Conservation (phyloP, 495 filamentous ascomycete species). For the Aspergillus biplanus region DNA sequence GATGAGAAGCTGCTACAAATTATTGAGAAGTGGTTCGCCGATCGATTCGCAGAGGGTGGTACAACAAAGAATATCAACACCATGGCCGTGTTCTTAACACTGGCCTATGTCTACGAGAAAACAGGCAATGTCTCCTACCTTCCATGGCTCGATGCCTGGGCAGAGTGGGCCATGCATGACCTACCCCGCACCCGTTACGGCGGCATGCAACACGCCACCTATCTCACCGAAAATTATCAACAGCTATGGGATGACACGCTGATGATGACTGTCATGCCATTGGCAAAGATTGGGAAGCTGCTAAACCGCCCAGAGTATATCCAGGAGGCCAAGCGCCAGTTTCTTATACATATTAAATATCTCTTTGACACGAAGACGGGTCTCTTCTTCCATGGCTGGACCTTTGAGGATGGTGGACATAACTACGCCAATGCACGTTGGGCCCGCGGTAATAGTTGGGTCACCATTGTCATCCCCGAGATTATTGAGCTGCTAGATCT, state of each 20-base stretch:
- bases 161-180: constrained; percentile 75
- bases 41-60: constrained; percentile 65
- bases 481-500: constrained; percentile 69
- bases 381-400: constrained; percentile 76
- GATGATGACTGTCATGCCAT: constrained; percentile 79
- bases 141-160: constrained; percentile 74
- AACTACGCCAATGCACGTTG: constrained; percentile 72
- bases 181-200: constrained; percentile 68
- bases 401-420: constrained; percentile 66
- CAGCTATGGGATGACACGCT: constrained; percentile 81
- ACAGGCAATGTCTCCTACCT: constrained; percentile 63
- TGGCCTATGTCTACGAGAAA: constrained; percentile 72
- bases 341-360: constrained; percentile 72
- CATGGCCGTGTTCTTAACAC: constrained; percentile 71
- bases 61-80: constrained; percentile 85
- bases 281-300: constrained; percentile 73
- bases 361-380: constrained; percentile 69
- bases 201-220: constrained; percentile 76
- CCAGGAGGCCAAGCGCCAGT: constrained; percentile 74
- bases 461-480: constrained; percentile 76
- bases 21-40: constrained; percentile 70
- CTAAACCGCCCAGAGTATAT: constrained; percentile 67
- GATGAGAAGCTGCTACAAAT: constrained; percentile 52
- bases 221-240: constrained; percentile 63
- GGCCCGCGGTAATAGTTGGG: constrained; percentile 70